These are phyloP conservation scores for Boletus pseudo-olivaceus DNA, from an alignment of 768 basidiomycete genomes.

Conservation along the genomic window DNA sequence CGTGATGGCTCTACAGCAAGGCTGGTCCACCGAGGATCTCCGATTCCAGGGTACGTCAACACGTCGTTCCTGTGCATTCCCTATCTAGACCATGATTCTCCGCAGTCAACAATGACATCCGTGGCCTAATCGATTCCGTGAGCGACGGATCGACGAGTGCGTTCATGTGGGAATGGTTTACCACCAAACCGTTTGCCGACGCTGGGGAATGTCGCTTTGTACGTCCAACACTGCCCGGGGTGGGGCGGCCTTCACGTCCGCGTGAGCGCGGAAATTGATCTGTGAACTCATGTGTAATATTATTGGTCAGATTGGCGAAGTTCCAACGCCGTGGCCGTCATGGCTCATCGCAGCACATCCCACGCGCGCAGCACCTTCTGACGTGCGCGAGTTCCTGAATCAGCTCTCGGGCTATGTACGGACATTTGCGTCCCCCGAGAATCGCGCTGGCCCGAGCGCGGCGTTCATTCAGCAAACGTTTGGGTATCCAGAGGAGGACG, in stretches of 20 bases:
- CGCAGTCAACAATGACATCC: conserved; percentile 77
- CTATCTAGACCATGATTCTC: not conserved
- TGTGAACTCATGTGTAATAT: not conserved
- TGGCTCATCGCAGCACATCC: conserved; percentile 93
- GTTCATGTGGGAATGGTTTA: conserved; percentile 97
- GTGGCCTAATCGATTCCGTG: conserved; percentile 77
- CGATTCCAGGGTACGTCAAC: conserved; percentile 61
- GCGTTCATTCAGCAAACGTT: conserved; percentile 77
- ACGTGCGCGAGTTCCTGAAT: conserved; percentile 57
- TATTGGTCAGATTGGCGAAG: conserved; percentile 65
- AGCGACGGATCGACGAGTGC: conserved; percentile 86
- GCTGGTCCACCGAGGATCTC: conserved; percentile 65
- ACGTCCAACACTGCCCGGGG: conserved; percentile 30
- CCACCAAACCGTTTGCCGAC: conserved; percentile 77
- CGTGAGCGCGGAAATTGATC: not conserved
- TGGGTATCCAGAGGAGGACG: conserved; percentile 78
- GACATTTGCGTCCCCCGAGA: conserved; percentile 58
- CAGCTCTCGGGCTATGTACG: conserved; percentile 63
- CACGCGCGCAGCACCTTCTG: conserved; percentile 48
- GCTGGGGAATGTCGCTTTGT: conserved; percentile 81
- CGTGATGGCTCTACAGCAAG: conserved; percentile 87
- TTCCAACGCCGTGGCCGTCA: conserved; percentile 94
- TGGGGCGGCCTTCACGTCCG: not conserved
- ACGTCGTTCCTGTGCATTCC: not conserved
- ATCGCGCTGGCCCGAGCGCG: conserved; percentile 55